Conservation (phyloP, 2,329 filamentous ascomycete species). For the Macroventuria anomochaeta region DNA sequence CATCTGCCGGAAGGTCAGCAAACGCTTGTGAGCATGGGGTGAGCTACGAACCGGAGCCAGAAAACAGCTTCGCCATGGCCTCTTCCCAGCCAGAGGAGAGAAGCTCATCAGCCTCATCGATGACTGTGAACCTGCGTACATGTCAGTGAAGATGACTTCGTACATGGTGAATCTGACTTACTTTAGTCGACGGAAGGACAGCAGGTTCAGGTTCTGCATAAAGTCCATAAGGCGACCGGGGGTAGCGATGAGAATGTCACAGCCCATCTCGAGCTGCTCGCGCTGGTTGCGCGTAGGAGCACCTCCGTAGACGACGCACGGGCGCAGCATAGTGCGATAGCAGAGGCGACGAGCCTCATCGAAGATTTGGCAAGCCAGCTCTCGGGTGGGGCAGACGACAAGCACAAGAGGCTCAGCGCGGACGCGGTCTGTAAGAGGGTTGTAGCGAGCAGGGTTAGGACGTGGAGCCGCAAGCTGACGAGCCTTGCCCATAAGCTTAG, state of each 20-base stretch:
- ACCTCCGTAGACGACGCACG: conserved; percentile 88
- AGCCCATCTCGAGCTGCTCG: conserved; percentile 78
- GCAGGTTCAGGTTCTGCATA: conserved; percentile 71
- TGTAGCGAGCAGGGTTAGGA: conserved; percentile 67
- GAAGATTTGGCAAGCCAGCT: conserved; percentile 93
- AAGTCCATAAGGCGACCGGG: conserved; percentile 87
- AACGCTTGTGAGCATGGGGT: neutral
- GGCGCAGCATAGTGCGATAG: conserved; percentile 93
- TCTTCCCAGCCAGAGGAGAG: conserved; percentile 79
- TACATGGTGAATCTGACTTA: conserved; percentile 55
- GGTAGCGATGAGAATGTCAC: conserved; percentile 86
- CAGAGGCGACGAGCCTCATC: conserved; percentile 91
- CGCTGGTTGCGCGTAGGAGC: conserved; percentile 73
- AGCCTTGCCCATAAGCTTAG: conserved; percentile 93
- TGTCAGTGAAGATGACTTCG: conserved; percentile 5
- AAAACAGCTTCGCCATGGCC: conserved; percentile 76
- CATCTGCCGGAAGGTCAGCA: conserved; percentile 57
- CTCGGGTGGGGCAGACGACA: conserved; percentile 83
- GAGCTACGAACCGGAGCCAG: conserved; percentile 69
- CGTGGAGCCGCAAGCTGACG: conserved; percentile 83
- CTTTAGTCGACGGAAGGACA: conserved; percentile 78
- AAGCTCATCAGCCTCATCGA: conserved; percentile 97
- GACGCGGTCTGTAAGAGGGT: conserved; percentile 59
- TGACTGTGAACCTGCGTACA: conserved; percentile 30
- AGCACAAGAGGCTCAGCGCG: conserved; percentile 88